A percentile compares a stretch with the other conserved stretches of the same genome.
Evolutionary conservation across 441 rosid genomes (phyloP).

Genomic region (Dalechampia spathulata): DNA sequence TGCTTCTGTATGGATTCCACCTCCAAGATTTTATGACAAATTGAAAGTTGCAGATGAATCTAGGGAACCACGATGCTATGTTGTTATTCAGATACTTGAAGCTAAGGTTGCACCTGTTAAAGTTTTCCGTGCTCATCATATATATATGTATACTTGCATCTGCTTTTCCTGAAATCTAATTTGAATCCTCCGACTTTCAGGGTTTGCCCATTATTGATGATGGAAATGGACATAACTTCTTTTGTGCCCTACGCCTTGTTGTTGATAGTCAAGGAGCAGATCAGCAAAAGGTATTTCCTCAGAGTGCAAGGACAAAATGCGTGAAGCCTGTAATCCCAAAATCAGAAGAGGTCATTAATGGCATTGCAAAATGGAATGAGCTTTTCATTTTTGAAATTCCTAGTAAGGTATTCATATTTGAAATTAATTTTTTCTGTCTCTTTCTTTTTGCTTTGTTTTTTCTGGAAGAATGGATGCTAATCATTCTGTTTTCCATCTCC

Average conservation of each 20-base stretch:
- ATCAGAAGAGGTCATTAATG: constrained; percentile 31
- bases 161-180: constrained; percentile 5
- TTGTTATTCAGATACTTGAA: constrained; percentile 77
- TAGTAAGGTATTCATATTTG: constrained; percentile 42
- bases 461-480: background rate
- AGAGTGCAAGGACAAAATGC: constrained; percentile 99
- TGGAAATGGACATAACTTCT: constrained; percentile 88
- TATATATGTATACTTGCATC: constrained; percentile 1
- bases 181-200: constrained; percentile 32
- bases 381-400: constrained; percentile 97
- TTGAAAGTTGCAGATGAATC: constrained; percentile 75
- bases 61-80: constrained; percentile 71
- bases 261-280: constrained; percentile 76
- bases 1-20: constrained; percentile 84
- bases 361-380: constrained; percentile 90
- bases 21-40: constrained; percentile 89
- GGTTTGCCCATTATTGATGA: constrained; percentile 77
- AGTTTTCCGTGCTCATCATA: constrained; percentile 1
- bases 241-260: constrained; percentile 85
- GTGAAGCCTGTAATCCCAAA: constrained; percentile 60
- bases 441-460: background rate
- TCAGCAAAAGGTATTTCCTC: constrained; percentile 93
- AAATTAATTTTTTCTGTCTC: background rate
- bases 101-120: constrained; percentile 60
- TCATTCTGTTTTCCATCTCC: background rate